Evolutionary conservation across 2,329 filamentous ascomycete genomes (phyloP).

Genomic region (Emmonsiellopsis sp.): DNA sequence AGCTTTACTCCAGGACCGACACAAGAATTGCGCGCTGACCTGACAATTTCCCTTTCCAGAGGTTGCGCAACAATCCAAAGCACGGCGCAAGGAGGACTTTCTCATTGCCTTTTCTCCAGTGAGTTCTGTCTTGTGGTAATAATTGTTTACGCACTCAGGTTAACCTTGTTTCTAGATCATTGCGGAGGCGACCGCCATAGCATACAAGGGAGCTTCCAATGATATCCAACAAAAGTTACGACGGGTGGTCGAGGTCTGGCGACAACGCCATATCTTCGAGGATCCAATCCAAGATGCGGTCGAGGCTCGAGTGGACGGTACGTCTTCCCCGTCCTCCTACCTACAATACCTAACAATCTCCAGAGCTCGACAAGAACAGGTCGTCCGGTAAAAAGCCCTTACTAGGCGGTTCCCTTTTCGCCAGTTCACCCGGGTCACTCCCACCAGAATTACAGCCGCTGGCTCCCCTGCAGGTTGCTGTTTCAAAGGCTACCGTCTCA

Average conservation of each 20-base stretch:
- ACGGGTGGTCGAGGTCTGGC: slow-evolving; percentile 91
- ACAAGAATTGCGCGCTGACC: background rate
- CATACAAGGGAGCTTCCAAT: slow-evolving; percentile 78
- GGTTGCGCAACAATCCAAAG: slow-evolving; percentile 92
- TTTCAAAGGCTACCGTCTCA: slow-evolving; percentile 63
- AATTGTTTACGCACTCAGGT: slow-evolving; percentile 13
- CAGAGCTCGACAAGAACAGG: slow-evolving; percentile 49
- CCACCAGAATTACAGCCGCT: slow-evolving; percentile 71
- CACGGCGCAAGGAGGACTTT: slow-evolving; percentile 85
- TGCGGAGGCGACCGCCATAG: slow-evolving; percentile 78
- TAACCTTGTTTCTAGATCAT: slow-evolving; percentile 50
- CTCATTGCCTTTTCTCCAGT: slow-evolving; percentile 79
- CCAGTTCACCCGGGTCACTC: slow-evolving; percentile 46
- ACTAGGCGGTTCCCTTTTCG: slow-evolving; percentile 63
- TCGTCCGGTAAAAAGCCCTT: slow-evolving; percentile 45
- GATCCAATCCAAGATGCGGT: slow-evolving; percentile 68
- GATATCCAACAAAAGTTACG: slow-evolving; percentile 84
- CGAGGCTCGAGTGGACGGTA: slow-evolving; percentile 71
- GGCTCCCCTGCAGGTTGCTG: slow-evolving; percentile 62
- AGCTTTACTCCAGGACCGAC: background rate
- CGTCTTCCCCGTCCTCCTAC: slow-evolving; percentile 13
- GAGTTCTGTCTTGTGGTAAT: slow-evolving; percentile 15
- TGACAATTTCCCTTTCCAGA: slow-evolving; percentile 44
- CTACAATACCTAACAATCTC: slow-evolving; percentile 5
- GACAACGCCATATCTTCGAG: slow-evolving; percentile 77